Evolutionary conservation across 2,329 filamentous ascomycete species (phyloP).

Genomic region (Colletotrichum gloeosporioides): DNA sequence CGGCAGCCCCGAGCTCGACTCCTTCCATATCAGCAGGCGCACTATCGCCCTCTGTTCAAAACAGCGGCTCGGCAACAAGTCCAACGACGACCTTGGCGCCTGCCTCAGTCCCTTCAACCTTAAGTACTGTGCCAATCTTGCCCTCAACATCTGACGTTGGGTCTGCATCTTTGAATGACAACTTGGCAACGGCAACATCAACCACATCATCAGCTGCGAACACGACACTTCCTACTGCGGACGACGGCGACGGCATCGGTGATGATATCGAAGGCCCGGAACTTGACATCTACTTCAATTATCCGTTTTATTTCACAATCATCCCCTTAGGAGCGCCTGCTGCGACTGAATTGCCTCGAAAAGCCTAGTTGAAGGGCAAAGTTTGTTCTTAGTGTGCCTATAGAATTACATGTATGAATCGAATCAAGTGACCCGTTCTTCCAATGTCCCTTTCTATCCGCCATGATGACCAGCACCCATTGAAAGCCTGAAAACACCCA

Average conservation of each 20-base stretch:
- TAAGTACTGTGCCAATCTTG: neutral
- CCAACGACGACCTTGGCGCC: neutral
- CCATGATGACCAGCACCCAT: neutral
- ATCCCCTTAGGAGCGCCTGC: neutral
- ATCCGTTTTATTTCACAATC: neutral
- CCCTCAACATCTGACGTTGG: neutral
- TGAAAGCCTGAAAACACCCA: neutral
- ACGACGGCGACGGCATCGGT: neutral
- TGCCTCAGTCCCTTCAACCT: neutral
- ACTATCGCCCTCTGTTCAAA: neutral
- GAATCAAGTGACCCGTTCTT: neutral
- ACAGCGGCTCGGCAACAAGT: neutral
- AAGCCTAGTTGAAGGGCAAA: neutral
- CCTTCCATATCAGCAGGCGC: neutral
- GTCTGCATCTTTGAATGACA: neutral
- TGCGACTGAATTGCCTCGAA: neutral
- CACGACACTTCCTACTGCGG: neutral
- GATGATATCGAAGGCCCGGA: neutral
- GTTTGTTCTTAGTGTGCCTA: neutral
- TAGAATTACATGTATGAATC: neutral
- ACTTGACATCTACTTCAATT: neutral
- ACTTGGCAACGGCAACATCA: neutral
- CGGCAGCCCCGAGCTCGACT: neutral
- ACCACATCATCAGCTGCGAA: neutral
- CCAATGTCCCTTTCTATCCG: neutral